Evolutionary conservation across 148 eudicot species (phyloP).

Genomic region (Cornus kousa): DNA sequence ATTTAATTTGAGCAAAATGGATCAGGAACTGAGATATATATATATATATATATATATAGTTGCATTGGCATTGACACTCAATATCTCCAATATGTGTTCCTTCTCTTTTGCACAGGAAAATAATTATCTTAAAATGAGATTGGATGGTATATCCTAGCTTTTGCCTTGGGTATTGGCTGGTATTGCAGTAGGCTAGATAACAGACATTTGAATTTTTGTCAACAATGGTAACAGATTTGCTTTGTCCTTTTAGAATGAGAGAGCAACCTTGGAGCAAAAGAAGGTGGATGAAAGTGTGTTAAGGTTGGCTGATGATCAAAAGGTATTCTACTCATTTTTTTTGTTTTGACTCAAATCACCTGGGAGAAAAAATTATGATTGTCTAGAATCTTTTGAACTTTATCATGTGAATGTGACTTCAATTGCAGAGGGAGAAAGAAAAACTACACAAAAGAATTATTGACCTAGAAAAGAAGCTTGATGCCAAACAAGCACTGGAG

Average conservation of each 20-base stretch:
- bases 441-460: too few species aligned
- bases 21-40: not conserved
- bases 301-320: slow-evolving; percentile 36
- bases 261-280: slow-evolving; percentile 33
- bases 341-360: too few species aligned
- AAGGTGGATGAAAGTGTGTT: slow-evolving; percentile 31
- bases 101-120: too few species aligned
- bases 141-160: not conserved
- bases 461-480: too few species aligned
- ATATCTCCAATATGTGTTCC: not conserved
- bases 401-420: too few species aligned
- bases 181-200: not conserved
- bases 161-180: not conserved
- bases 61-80: not conserved
- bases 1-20: too few species aligned
- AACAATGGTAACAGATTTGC: not conserved
- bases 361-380: too few species aligned
- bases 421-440: slow-evolving; percentile 17
- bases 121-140: too few species aligned
- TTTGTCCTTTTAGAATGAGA: slow-evolving; percentile 33
- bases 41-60: too few species aligned
- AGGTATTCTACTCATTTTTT: slow-evolving; percentile 13
- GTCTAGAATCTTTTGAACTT: too few species aligned
- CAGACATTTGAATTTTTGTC: not conserved
- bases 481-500: too few species aligned